phyloP scores from a whole-genome alignment of 164 flowering plant genomes.

The Taxillus chinensis region DNA sequence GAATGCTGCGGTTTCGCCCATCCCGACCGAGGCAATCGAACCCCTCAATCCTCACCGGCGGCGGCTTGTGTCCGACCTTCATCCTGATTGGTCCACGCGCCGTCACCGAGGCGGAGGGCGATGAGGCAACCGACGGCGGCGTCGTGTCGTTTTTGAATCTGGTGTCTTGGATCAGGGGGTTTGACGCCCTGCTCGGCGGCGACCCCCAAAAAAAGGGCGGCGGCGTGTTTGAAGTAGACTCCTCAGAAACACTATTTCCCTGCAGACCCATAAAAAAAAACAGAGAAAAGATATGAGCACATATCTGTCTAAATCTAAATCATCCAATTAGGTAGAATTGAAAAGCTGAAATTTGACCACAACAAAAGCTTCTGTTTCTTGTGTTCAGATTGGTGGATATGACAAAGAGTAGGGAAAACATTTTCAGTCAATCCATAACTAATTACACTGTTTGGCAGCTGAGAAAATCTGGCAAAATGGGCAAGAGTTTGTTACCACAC shows the following conservation, averaged over 20 bases:
- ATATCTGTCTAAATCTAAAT: not conserved
- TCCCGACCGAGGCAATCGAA: conserved; percentile 35
- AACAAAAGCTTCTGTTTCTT: too few species aligned
- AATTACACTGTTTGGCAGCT: not conserved
- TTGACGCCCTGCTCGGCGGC: conserved; percentile 37
- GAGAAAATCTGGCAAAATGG: not conserved
- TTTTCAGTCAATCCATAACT: too few species aligned
- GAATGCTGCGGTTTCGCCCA: conserved; percentile 27
- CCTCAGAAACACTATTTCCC: conserved; percentile 19
- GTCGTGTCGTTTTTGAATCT: conserved; percentile 14
- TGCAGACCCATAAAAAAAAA: conserved; percentile 1
- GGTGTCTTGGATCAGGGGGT: conserved; percentile 34
- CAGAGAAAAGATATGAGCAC: not conserved
- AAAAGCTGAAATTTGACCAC: too few species aligned
- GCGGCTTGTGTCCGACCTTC: conserved; percentile 29
- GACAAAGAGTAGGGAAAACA: not conserved
- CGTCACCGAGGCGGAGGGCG: conserved; percentile 11
- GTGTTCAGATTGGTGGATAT: too few species aligned
- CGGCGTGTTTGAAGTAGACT: conserved; percentile 13
- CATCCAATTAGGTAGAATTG: not conserved
- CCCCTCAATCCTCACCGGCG: conserved; percentile 42
- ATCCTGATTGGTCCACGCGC: conserved; percentile 23
- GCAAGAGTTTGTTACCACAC: not conserved
- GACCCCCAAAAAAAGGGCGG: conserved; percentile 43
- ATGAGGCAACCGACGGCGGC: conserved; percentile 1